These are phyloP conservation scores for Linanthus parryae DNA, from an alignment of 148 eudicot species.

Conservation along the genomic window DNA sequence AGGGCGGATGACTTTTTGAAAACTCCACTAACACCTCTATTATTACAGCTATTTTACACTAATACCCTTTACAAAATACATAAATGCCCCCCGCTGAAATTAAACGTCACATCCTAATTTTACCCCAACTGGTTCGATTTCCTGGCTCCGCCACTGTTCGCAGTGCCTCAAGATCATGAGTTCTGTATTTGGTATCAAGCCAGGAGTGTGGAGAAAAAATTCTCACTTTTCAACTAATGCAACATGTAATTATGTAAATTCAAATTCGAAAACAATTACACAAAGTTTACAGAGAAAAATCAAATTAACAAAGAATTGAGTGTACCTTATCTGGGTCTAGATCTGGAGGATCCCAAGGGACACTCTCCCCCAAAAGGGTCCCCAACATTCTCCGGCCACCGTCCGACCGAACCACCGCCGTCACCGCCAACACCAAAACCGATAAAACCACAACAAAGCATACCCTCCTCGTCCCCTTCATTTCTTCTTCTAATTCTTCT, in stretches of 20 bases:
- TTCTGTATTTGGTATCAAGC: too few relatives aligned
- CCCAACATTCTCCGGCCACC: constrained; percentile 24
- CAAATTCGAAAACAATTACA: neutral
- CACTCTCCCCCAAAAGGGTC: constrained; percentile 12
- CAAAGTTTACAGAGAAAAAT: neutral
- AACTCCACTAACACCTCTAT: too few relatives aligned
- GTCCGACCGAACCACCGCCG: constrained; percentile 21
- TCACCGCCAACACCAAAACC: constrained; percentile 29
- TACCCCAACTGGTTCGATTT: too few relatives aligned
- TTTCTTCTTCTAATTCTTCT: constrained; percentile 14
- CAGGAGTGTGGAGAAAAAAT: neutral
- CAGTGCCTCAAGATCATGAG: too few relatives aligned
- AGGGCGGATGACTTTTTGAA: too few relatives aligned
- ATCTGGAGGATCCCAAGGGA: constrained; percentile 12
- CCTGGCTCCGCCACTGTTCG: too few relatives aligned
- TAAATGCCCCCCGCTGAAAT: too few relatives aligned
- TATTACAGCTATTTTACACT: too few relatives aligned
- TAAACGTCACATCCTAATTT: too few relatives aligned
- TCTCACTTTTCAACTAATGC: neutral
- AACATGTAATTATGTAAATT: neutral
- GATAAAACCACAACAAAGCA: constrained; percentile 18
- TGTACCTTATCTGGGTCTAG: constrained; percentile 20
- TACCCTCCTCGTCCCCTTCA: constrained; percentile 24
- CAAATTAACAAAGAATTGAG: neutral
- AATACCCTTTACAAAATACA: too few relatives aligned